phyloP scores from a whole-genome alignment of 768 basidiomycete genomes.

The Boletellus emodensis region DNA sequence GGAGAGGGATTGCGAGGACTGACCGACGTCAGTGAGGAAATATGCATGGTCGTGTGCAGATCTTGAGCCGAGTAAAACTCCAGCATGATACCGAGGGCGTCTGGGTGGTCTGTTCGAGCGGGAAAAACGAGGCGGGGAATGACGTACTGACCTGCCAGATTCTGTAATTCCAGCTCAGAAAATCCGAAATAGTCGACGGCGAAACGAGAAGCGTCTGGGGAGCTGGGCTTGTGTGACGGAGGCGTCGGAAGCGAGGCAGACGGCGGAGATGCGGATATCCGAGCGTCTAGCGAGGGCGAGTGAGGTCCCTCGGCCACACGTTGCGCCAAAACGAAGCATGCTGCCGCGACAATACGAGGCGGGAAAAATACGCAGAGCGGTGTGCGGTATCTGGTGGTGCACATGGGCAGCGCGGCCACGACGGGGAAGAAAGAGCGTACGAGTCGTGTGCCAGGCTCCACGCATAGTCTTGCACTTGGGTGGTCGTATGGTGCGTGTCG shows the following conservation, averaged over 20 bases:
- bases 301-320: constrained; percentile 68
- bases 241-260: constrained; percentile 78
- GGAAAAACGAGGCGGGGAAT: neutral
- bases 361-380: constrained; percentile 71
- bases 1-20: constrained; percentile 23
- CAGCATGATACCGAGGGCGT: constrained; percentile 59
- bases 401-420: constrained; percentile 5
- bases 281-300: constrained; percentile 68
- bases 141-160: constrained; percentile 52
- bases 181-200: constrained; percentile 67
- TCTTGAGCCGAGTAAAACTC: constrained; percentile 74
- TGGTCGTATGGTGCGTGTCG: constrained; percentile 46
- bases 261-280: constrained; percentile 67
- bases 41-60: constrained; percentile 43
- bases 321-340: constrained; percentile 76
- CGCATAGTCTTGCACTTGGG: constrained; percentile 62
- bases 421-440: constrained; percentile 39
- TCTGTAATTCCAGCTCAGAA: constrained; percentile 51
- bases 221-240: constrained; percentile 69
- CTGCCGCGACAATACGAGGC: constrained; percentile 67
- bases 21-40: constrained; percentile 49
- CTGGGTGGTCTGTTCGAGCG: constrained; percentile 34
- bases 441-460: constrained; percentile 90
- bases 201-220: constrained; percentile 65
- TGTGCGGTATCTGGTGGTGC: constrained; percentile 60